Evolutionary conservation across 306 rosid genomes (phyloP), one percentile per base, ranked within the genome.

Genomic region (Carpinus viminea): DNA sequence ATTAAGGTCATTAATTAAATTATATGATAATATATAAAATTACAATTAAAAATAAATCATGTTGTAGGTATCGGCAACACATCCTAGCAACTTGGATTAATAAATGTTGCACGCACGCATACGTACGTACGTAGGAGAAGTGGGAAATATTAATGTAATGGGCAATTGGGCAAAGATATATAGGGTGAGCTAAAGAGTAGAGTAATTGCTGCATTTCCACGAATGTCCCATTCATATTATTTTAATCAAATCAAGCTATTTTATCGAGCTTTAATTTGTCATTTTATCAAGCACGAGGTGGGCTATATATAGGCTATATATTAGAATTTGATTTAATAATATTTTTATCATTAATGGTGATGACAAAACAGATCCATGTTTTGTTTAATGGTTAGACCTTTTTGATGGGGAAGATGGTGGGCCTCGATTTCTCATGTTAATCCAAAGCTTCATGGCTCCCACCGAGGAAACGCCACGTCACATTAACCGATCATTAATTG

Each of bases 401-500:
- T 75, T 55, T 12, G 70, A 61, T 52, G 38, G 78, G 76, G 75
- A 57, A 77, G 75, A 79, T 78, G 76, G 74, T 68, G 64, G 72
- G 71, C 68, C 56, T 68, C 77, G 38, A 77, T 68, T 78, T 57
- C 57, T 11, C 48, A 47, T 66, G 75, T 62, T 68, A 48, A 80
- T 85, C 81, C 76, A 84, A 65, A 83, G 78, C 69, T 77, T 47
- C 21, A 80, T 84, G 85, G 81, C 73, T 79, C 91, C 82, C 83
- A 87, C 89, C 10, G 74, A 84, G 76, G 69, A 50, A 74, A 73
- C 41, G 82, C 74, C 83, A 79, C 36, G 70, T 76, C 66, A 70
- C 83, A 78, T 80, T 68, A 15, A 52, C 68, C 72, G 64, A 74
- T 81, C n/a, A 55, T 2, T n/a, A 21, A n/a, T 18, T 55, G 0